Evolutionary conservation across 2,329 filamentous ascomycete genomes (phyloP).

Genomic region (Trichoderma sp.): DNA sequence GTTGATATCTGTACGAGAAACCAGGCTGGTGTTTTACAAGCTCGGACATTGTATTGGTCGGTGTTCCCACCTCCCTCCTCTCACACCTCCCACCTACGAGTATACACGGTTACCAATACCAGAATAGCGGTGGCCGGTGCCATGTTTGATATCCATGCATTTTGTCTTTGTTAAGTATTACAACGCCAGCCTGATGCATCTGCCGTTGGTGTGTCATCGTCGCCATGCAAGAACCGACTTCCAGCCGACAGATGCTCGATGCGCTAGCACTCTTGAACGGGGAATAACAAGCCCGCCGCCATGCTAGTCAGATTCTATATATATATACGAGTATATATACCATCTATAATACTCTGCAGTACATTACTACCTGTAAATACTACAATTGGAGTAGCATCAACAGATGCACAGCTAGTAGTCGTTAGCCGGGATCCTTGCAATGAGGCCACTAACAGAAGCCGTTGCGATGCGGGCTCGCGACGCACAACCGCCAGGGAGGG

Average conservation of each 20-base stretch:
- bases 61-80: slow-evolving; percentile 7
- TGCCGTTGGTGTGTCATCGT: slow-evolving; percentile 4
- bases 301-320: slow-evolving; percentile 4
- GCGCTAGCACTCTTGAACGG: not conserved
- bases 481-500: not conserved
- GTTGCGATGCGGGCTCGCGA: slow-evolving; percentile 1
- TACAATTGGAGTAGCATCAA: not conserved
- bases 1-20: not conserved
- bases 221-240: not conserved
- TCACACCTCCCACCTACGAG: not conserved
- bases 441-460: not conserved
- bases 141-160: not conserved
- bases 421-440: not conserved
- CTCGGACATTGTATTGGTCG: not conserved
- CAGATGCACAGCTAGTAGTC: not conserved
- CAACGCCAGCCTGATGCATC: slow-evolving; percentile 1
- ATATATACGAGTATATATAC: not conserved
- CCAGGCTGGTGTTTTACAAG: not conserved
- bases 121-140: slow-evolving; percentile 8
- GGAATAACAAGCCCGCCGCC: not conserved
- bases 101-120: not conserved
- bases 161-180: not conserved
- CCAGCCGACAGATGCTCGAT: slow-evolving; percentile 1
- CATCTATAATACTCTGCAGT: not conserved
- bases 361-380: not conserved